Base-by-base conservation (phyloP, 2,329 filamentous ascomycete genomes). In the Nothophoma quercina region DNA sequence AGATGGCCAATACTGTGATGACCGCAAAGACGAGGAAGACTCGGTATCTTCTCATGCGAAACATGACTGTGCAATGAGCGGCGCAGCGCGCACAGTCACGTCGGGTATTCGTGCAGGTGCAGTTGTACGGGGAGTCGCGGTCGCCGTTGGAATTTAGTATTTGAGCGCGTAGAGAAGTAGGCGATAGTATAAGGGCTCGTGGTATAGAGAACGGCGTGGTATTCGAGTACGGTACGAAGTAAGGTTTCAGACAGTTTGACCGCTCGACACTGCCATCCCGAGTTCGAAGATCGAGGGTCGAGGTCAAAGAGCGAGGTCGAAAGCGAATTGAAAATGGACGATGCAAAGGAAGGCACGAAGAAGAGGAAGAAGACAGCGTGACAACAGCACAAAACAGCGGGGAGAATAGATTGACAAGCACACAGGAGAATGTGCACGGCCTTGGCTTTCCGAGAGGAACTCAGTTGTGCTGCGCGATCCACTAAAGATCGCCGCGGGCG, bases 31-130 rank as follows among this genome's bases (percentile, higher is more conserved):
- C 68, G 26, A 85, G 70, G 56, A 87, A 85, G 51, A 86, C 77
- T 53, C 86, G 82, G 65, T 87, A 87, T 68, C 85, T 79, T 63
- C 87, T 75, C 57, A 83, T 79, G 43, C 86, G 83, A 51, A 83
- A 72, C 81, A 88, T 85, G 63, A 48, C 25, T 19, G 25, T 52
- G 52, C 21, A 45, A 45, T 41, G 41, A 51, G 35, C 29, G 48
- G 34, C 33, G 54, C 22, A 36, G 39, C 40, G 52, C 35, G 41
- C 38, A 30, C 43, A 30, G 32, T 25, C 43, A 58, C 54, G 56
- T 54, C 56, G 53, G 52, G 38, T 51, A 25, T 35, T 39, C 25
- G 52, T 51, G 59, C 19, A 25, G 19, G 41, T 39, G 43, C 34
- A 34, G 28, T 34, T n/a, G 25, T 28, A 34, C 15, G 28, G 8